Evolutionary conservation across 441 rosid species (phyloP), one percentile per base, ranked within the genome.

Genomic region (Mallotus japonicus): DNA sequence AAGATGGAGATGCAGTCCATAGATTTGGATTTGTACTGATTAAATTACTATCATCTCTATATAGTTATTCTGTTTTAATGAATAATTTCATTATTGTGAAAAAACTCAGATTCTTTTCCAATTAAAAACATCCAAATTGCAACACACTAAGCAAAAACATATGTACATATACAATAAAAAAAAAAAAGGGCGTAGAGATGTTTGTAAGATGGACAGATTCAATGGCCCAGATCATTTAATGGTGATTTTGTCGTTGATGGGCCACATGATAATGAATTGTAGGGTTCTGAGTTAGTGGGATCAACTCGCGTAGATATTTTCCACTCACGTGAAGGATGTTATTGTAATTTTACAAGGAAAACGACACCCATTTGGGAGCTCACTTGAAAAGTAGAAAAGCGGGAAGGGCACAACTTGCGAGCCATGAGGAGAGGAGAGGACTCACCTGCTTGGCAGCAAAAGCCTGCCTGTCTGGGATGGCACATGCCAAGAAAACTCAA

Each of bases 381-480:
- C 67, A 62, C 7, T 73, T 70, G 57, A 73, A 70, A 65, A 24
- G 40, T 3, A 24, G 0, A 50, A 24, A 47, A 20, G 77, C 37
- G 54, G 71, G 74, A 37, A 64, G 53, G 65, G 80, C 76, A 72
- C 84, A 81, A 76, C 68, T 78, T 83, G 83, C 81, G 62, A 62
- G 76, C 79, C 66, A 20, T 46, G 57, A 64, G 55, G 44, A 44
- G 51, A 12, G 73, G 42, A 34, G 69, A 11, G 34, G 46, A 24
- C 57, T 62, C 40, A 14, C 1, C 6, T 57, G 57, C 50, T 24
- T 34, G 69, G 28, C 75, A 69, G 66, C 73, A 65, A 78, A 80
- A 80, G 78, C 82, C 80, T 67, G 83, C 74, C 70, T 67, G 14
- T 77, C 83, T 82, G 84, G 76, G 77, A 47, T 62, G 51, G 69